phyloP scores from a whole-genome alignment of 345 rosid genomes.

The Firmiana major region DNA sequence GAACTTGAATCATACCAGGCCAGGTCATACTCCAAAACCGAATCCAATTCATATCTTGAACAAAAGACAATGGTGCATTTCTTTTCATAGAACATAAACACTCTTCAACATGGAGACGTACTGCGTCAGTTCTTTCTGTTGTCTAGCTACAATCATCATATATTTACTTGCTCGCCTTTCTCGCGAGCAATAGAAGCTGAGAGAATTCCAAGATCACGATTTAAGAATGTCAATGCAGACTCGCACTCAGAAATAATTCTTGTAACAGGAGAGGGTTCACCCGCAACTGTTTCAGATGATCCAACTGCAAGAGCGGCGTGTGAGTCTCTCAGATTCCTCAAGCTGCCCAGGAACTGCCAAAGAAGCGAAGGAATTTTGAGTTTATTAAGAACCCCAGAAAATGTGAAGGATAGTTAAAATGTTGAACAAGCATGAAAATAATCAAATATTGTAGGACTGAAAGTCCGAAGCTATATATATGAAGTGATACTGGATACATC shows the following conservation, averaged over 20 bases:
- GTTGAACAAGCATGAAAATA: background rate
- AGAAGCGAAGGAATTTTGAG: constrained; percentile 1
- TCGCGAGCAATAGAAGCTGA: constrained; percentile 85
- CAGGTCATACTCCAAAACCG: background rate
- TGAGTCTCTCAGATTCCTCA: constrained; percentile 94
- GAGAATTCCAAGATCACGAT: constrained; percentile 83
- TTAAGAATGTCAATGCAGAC: constrained; percentile 75
- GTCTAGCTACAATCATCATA: constrained; percentile 4
- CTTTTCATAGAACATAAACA: background rate
- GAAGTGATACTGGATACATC: background rate
- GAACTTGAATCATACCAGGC: background rate
- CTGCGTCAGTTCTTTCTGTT: background rate
- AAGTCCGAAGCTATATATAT: background rate
- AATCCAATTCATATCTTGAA: background rate
- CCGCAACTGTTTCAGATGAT: constrained; percentile 71
- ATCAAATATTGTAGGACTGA: background rate
- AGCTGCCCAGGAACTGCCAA: constrained; percentile 82
- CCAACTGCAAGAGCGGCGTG: constrained; percentile 91
- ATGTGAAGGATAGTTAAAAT: background rate
- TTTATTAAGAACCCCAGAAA: background rate
- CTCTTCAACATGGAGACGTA: background rate
- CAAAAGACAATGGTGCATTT: background rate
- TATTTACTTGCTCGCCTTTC: constrained; percentile 42
- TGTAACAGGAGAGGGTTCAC: constrained; percentile 85
- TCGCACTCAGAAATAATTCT: constrained; percentile 92